Evolutionary conservation across 148 eudicot species (phyloP), one percentile per base, ranked within the genome.

Genomic region (Cornus suecica): DNA sequence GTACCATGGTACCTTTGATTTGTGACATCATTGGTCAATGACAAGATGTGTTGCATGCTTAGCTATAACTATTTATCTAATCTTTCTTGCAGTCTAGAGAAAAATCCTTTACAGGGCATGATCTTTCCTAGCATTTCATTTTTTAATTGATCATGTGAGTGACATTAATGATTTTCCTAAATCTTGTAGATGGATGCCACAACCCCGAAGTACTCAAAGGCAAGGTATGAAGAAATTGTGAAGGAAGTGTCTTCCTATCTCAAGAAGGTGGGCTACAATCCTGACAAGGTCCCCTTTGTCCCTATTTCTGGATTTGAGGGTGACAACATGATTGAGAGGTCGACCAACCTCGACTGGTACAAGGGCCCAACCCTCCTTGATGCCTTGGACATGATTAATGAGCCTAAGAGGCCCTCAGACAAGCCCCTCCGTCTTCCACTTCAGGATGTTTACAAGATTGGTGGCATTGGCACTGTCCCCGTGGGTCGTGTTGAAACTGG

Each of bases 311-410:
- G 82, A 25, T 80, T 80, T 70, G 82, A 80, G 71, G 82, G 82
- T 69, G 82, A 80, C 52, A 80, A 80, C 78, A 80, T 80, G 82
- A 80, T 80, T 56, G 82, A 80, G 74, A 80, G 82, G 75, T 80
- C 82, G 45, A 75, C 78, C 75, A 80, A 80, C 78, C 82, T 80
- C 1, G 82, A 80, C 71, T 80, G 82, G 82, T 80, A 80, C 78
- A 80, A 80, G 82, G 82, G 82, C 14, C 82, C 82, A 42, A 80
- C 82, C 71, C 71, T 80, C 1, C 82, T 80, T 51, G 82, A 80
- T 0, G 82, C 82, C 42, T 78, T 80, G 70, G 82, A 80, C 65
- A 16, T 74, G 74, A 69, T 80, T 67, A 15, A 41, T 0, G 82
- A 80, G 68, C 82, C 82, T 14, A 80, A 80, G 74, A 80, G 82